These are phyloP conservation scores for Pseudocercospora eumusae DNA, from an alignment of 2,329 filamentous ascomycete genomes.

Conservation along the genomic window DNA sequence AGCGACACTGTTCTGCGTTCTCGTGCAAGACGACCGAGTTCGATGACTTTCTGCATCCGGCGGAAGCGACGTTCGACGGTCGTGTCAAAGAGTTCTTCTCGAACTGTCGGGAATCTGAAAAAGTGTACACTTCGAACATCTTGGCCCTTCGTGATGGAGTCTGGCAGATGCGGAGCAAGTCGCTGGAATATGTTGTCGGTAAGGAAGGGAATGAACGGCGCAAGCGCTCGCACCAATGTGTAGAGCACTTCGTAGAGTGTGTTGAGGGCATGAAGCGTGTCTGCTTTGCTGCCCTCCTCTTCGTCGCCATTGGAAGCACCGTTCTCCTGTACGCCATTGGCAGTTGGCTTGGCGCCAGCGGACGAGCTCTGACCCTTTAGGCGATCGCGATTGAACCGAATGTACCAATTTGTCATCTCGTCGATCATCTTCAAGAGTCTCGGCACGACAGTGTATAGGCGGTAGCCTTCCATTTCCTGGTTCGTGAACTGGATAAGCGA, in stretches of 20 bases:
- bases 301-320: conserved; percentile 31
- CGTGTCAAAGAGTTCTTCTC: conserved; percentile 82
- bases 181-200: conserved; percentile 91
- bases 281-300: conserved; percentile 72
- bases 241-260: conserved; percentile 92
- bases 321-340: conserved; percentile 26
- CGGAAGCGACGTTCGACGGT: conserved; percentile 82
- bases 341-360: conserved; percentile 25
- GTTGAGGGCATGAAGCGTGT: conserved; percentile 88
- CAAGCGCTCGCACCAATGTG: conserved; percentile 82
- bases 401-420: conserved; percentile 98
- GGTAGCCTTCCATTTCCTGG: conserved; percentile 78
- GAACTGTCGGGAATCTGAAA: conserved; percentile 82
- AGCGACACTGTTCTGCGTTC: conserved; percentile 82
- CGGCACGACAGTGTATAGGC: conserved; percentile 82
- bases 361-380: conserved; percentile 66
- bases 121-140: conserved; percentile 91
- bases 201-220: conserved; percentile 93
- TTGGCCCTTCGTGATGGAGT: conserved; percentile 62
- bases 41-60: conserved; percentile 94
- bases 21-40: conserved; percentile 80
- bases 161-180: conserved; percentile 78
- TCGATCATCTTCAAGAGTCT: conserved; percentile 73
- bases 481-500: conserved; percentile 90
- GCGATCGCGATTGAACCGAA: conserved; percentile 87